A percentile compares a stretch with the other conserved stretches of the same genome.
Conservation (phyloP, 208 protist species). For the Trichomonas vaginalis region DNA sequence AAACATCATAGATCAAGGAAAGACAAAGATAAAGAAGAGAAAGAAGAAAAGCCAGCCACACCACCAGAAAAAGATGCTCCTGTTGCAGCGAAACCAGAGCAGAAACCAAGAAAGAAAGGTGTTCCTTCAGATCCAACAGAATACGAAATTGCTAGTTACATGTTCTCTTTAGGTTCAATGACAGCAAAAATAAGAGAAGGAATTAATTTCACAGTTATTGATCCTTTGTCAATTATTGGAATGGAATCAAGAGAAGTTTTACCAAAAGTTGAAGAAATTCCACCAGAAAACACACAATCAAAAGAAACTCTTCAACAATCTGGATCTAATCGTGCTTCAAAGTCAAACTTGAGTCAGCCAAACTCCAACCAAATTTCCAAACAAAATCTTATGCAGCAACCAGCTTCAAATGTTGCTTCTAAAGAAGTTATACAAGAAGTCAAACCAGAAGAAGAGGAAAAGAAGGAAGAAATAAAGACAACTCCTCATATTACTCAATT, state of each 20-base stretch:
- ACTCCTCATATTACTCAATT: background rate
- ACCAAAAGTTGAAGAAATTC: background rate
- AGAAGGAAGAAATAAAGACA: background rate
- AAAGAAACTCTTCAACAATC: background rate
- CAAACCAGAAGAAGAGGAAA: background rate
- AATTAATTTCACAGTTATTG: background rate
- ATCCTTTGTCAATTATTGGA: background rate
- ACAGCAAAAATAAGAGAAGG: background rate
- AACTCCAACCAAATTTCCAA: background rate
- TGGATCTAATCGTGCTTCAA: too few species aligned
- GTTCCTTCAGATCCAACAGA: background rate
- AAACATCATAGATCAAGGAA: background rate
- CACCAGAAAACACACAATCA: background rate
- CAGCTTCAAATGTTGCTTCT: background rate
- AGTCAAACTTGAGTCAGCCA: too few species aligned
- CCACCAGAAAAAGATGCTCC: background rate
- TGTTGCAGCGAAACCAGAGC: background rate
- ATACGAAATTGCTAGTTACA: background rate
- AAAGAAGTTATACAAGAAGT: background rate
- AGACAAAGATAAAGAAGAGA: background rate
- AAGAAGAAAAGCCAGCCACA: background rate
- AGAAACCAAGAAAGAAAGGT: background rate
- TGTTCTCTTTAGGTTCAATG: background rate
- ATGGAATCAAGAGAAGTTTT: background rate
- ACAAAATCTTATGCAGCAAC: background rate